Evolutionary conservation across 805 yeast genomes (phyloP), one percentile per base, ranked within the genome.

Genomic region (Sugiyamaella americana): DNA sequence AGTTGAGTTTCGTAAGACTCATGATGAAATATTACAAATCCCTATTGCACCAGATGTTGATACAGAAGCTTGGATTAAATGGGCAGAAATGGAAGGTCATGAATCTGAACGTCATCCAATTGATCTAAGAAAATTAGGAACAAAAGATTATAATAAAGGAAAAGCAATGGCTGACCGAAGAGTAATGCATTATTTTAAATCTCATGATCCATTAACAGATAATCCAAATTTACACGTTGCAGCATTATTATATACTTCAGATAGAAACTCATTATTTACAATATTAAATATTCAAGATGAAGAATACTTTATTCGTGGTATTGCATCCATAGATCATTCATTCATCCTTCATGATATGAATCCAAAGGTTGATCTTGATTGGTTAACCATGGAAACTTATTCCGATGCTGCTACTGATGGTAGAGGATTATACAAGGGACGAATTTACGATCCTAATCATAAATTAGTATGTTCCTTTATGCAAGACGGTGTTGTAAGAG

Each of bases 201-300:
- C 60, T 19, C 52, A 49, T 20, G 47, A 52, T 41, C 21, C 23
- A 36, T 56, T 58, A 23, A 43, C 52, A 1, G 48, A 49, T 26
- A 43, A 44, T 43, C 47, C 51, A 17, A 58, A 61, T 49, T 42
- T 61, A 18, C 61, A 56, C 29, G 57, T 61, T n/a, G 59, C 65
- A 1, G 59, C 62, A n/a, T 38, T 61, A 40, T 41, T 61, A 22
- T 61, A 59, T 41, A 52, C 60, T n/a, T 61, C 65, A 2, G 66
- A 61, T 32, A 49, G 65, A 19, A 61, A 61, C 55, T 61, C 66
- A 46, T 51, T 61, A 40, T 61, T 61, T 47, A 61, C 65, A 4
- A 42, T 62, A 6, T 32, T 58, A 40, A 60, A 60, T 26, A 46
- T 61, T 30, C 59, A 53, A 47, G 57, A 60, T 36, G 40, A 50